Evolutionary conservation across 208 protist genomes (phyloP).

Genomic region (Phytomonas sp.): DNA sequence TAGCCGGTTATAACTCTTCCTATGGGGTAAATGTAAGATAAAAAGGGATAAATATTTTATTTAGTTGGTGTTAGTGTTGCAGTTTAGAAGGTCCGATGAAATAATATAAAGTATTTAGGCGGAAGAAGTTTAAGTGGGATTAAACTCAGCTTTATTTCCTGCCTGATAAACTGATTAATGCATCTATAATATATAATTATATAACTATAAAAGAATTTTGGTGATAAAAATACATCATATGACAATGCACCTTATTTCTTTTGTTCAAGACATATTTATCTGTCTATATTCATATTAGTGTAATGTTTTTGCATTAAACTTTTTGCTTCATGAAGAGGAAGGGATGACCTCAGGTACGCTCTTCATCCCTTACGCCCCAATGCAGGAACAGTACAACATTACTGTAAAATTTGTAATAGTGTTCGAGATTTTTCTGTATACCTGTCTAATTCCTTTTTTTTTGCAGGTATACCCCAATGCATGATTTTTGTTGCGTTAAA

Average conservation of each 20-base stretch:
- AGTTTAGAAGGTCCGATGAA: background rate
- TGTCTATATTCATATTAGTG: background rate
- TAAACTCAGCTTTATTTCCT: background rate
- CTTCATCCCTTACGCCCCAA: background rate
- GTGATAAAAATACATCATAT: background rate
- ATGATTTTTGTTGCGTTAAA: background rate
- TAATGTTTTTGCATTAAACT: background rate
- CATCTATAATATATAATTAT: background rate
- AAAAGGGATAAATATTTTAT: background rate
- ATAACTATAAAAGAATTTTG: background rate
- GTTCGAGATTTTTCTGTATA: background rate
- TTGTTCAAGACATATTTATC: background rate
- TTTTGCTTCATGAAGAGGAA: background rate
- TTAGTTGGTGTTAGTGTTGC: background rate
- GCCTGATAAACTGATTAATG: background rate
- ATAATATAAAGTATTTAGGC: background rate
- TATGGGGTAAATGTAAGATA: background rate
- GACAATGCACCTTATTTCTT: background rate
- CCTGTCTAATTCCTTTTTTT: background rate
- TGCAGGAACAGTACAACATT: background rate
- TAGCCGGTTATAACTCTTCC: conserved; percentile 7
- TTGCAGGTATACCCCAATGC: background rate
- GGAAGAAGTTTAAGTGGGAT: background rate
- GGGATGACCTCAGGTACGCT: background rate
- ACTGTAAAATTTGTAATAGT: background rate